A percentile compares a stretch with the other conserved stretches of the same genome.
Conservation (phyloP, 1,284 basidiomycete genomes). For the Microbotryum saponariae region DNA sequence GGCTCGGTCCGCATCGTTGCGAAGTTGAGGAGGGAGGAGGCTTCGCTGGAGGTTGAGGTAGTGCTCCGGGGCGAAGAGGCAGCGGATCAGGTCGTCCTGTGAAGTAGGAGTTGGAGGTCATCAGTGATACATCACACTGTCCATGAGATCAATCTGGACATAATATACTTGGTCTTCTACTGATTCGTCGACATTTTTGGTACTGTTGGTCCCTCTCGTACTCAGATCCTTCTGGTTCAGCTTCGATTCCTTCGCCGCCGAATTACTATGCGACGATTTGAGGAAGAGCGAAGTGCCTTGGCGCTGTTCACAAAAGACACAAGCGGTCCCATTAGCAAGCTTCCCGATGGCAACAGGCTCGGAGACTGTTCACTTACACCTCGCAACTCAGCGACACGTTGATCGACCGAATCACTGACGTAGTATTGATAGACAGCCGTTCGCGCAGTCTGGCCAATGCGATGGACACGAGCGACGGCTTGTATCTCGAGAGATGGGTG, state of each 20-base stretch:
- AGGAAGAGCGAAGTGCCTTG: slow-evolving; percentile 22
- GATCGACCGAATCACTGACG: slow-evolving; percentile 30
- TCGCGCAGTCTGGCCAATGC: slow-evolving; percentile 32
- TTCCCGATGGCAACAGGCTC: neutral
- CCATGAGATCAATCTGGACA: neutral
- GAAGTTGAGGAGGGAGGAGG: slow-evolving; percentile 14
- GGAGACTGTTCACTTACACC: neutral
- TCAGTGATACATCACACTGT: neutral
- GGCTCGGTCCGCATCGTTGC: neutral
- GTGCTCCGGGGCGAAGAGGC: slow-evolving; percentile 14
- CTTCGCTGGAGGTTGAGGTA: slow-evolving; percentile 18
- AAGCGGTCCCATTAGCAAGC: neutral
- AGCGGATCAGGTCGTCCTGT: slow-evolving; percentile 24
- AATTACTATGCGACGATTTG: neutral
- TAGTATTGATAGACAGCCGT: slow-evolving; percentile 30
- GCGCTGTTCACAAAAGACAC: neutral
- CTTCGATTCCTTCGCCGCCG: slow-evolving; percentile 5
- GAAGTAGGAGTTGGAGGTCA: neutral
- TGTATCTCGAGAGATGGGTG: slow-evolving; percentile 34
- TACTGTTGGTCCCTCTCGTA: neutral
- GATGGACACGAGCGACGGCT: slow-evolving; percentile 35
- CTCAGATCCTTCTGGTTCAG: slow-evolving; percentile 10
- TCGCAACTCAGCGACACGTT: slow-evolving; percentile 30
- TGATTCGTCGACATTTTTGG: slow-evolving; percentile 9
- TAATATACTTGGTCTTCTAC: slow-evolving; percentile 22